phyloP scores from a whole-genome alignment of 345 rosid species.

The Luvunga scandens region DNA sequence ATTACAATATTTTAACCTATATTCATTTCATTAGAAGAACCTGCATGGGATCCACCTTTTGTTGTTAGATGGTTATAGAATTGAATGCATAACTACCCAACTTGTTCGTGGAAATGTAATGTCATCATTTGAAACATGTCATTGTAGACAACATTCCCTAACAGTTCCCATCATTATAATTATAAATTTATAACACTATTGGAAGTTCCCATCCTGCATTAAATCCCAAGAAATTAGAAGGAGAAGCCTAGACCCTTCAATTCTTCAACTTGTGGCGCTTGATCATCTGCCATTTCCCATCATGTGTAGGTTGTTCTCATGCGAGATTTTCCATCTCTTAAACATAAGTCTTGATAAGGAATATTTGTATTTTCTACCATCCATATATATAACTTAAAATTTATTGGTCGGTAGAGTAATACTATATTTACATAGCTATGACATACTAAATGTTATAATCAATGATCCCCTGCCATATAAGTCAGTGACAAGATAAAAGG shows the following conservation, averaged over 20 bases:
- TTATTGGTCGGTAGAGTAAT: rapidly evolving
- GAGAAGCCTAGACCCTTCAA: not conserved
- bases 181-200: conserved; percentile 4
- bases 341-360: not conserved
- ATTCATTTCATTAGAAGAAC: not conserved
- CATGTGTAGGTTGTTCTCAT: not conserved
- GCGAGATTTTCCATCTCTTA: not conserved
- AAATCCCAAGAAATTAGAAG: not conserved
- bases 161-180: conserved; percentile 19
- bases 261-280: conserved; percentile 10
- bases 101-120: conserved; percentile 6
- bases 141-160: conserved; percentile 25
- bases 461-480: too few relatives aligned
- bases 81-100: conserved; percentile 25
- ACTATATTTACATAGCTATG: too few relatives aligned
- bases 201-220: conserved; percentile 10
- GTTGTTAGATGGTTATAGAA: conserved; percentile 15
- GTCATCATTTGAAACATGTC: conserved; percentile 14
- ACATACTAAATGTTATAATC: too few relatives aligned
- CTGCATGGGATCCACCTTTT: conserved; percentile 31
- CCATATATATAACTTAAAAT: too few relatives aligned
- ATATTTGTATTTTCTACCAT: too few relatives aligned
- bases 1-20: not conserved
- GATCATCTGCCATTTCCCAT: conserved; percentile 8
- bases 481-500: too few relatives aligned